Conservation (phyloP, 2,329 filamentous ascomycete genomes). For the Epichloe scottii region DNA sequence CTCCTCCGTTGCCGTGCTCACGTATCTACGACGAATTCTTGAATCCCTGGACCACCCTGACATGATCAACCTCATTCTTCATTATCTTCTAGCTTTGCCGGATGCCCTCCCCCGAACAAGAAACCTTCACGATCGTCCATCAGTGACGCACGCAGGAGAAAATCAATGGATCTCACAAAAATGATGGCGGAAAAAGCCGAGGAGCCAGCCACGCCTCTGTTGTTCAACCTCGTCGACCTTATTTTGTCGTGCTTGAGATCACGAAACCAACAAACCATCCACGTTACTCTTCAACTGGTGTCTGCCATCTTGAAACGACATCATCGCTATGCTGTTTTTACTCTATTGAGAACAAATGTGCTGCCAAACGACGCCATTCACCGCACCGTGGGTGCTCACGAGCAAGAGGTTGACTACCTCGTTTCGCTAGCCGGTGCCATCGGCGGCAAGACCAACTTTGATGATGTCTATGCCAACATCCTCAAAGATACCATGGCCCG, state of each 20-base stretch:
- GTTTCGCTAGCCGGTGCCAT: constrained; percentile 56
- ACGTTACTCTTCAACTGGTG: constrained; percentile 76
- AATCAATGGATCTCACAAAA: constrained; percentile 77
- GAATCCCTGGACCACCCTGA: constrained; percentile 88
- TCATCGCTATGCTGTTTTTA: constrained; percentile 72
- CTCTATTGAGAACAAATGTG: constrained; percentile 56
- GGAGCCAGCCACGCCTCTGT: constrained; percentile 59
- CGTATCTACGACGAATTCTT: constrained; percentile 80
- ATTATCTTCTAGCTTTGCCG: constrained; percentile 78
- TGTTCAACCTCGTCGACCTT: constrained; percentile 90
- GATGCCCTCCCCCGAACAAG: constrained; percentile 31
- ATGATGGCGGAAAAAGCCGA: constrained; percentile 67
- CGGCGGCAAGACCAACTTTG: constrained; percentile 56
- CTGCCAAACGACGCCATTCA: constrained; percentile 39
- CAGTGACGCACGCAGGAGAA: constrained; percentile 65
- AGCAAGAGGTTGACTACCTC: constrained; percentile 62
- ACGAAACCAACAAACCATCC: constrained; percentile 74
- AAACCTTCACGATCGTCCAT: constrained; percentile 36
- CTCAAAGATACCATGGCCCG: constrained; percentile 57
- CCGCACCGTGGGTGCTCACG: constrained; percentile 61
- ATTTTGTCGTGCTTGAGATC: constrained; percentile 77
- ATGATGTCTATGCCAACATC: constrained; percentile 60
- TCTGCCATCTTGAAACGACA: constrained; percentile 79
- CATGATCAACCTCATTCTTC: constrained; percentile 84
- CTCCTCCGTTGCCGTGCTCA: constrained; percentile 89